A percentile compares a stretch with the other conserved stretches of the same genome.
phyloP scores from a whole-genome alignment of 1,139 yeast species.

The Magnusiomyces ingens region DNA sequence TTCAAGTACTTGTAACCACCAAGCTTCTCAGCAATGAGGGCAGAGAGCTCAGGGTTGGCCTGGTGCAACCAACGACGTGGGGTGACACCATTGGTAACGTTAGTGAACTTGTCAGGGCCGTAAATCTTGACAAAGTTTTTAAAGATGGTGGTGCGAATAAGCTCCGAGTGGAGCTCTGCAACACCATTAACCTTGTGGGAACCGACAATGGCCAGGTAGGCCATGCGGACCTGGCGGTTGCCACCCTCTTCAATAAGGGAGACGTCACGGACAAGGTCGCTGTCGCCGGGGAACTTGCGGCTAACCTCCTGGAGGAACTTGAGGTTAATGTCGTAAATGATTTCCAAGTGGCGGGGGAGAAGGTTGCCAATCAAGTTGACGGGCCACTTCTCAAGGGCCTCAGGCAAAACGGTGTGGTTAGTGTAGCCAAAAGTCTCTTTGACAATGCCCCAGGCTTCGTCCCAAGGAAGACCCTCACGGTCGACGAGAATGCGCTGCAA shows the following conservation, averaged over 20 bases:
- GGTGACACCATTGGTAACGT: conserved; percentile 92
- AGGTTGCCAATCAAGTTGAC: conserved; percentile 68
- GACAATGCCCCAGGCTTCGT: conserved; percentile 79
- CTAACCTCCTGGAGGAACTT: conserved; percentile 73
- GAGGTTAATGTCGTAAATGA: conserved; percentile 80
- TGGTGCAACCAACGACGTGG: conserved; percentile 96
- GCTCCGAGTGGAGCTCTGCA: conserved; percentile 89
- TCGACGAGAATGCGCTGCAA: conserved; percentile 82
- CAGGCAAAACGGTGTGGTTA: conserved; percentile 90
- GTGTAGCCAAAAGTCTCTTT: conserved; percentile 82
- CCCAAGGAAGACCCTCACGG: conserved; percentile 74
- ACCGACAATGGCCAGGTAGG: conserved; percentile 82
- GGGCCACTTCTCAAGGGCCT: conserved; percentile 96
- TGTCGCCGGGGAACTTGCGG: conserved; percentile 59
- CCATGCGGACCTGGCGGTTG: conserved; percentile 87
- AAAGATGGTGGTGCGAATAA: conserved; percentile 82
- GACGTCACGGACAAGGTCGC: conserved; percentile 60
- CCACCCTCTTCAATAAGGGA: conserved; percentile 78
- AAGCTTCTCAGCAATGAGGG: conserved; percentile 62
- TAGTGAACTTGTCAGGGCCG: conserved; percentile 77
- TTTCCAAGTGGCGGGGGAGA: conserved; percentile 88
- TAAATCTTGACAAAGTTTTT: conserved; percentile 80
- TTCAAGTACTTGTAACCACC: conserved; percentile 66
- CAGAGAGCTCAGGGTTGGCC: conserved; percentile 78
- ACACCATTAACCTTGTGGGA: conserved; percentile 94